These are phyloP conservation scores for Apiospora sp. DNA, from an alignment of 2,329 filamentous ascomycete genomes.

Conservation along the genomic window DNA sequence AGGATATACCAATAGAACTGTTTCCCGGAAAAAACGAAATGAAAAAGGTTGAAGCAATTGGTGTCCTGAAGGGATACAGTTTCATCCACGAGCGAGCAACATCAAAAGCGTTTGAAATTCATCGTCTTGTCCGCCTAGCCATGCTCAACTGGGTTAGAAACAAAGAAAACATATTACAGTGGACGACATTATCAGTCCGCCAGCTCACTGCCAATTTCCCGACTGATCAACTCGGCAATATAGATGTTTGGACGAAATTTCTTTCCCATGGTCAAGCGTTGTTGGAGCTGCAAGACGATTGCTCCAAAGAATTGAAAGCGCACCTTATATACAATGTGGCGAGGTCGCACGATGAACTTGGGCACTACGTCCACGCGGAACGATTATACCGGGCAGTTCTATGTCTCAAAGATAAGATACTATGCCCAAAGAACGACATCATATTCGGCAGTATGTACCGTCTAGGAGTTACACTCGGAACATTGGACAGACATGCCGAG, in stretches of 20 bases:
- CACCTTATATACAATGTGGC: neutral
- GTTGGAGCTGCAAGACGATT: conserved; percentile 17
- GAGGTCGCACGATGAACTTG: neutral
- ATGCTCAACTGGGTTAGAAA: conserved; percentile 29
- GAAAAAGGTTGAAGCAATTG: conserved; percentile 26
- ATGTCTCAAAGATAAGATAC: neutral
- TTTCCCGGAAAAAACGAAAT: conserved; percentile 22
- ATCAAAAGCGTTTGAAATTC: conserved; percentile 37
- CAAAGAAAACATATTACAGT: conserved; percentile 8
- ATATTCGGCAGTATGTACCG: neutral
- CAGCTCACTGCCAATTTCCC: conserved; percentile 20
- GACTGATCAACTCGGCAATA: neutral
- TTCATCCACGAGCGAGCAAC: conserved; percentile 40
- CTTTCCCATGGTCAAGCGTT: conserved; percentile 25
- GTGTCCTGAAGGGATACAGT: conserved; percentile 31
- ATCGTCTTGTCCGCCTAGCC: conserved; percentile 29
- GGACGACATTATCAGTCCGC: conserved; percentile 19
- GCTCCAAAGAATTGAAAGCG: neutral
- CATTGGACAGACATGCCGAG: neutral
- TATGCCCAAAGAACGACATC: neutral
- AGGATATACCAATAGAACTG: conserved; percentile 30
- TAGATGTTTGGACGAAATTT: conserved; percentile 23
- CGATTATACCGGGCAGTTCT: neutral
- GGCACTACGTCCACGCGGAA: neutral
- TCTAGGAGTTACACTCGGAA: neutral